Evolutionary conservation across 2,329 filamentous ascomycete species (phyloP), one percentile per base, ranked within the genome.

Genomic region (Plectosphaerella sp.): DNA sequence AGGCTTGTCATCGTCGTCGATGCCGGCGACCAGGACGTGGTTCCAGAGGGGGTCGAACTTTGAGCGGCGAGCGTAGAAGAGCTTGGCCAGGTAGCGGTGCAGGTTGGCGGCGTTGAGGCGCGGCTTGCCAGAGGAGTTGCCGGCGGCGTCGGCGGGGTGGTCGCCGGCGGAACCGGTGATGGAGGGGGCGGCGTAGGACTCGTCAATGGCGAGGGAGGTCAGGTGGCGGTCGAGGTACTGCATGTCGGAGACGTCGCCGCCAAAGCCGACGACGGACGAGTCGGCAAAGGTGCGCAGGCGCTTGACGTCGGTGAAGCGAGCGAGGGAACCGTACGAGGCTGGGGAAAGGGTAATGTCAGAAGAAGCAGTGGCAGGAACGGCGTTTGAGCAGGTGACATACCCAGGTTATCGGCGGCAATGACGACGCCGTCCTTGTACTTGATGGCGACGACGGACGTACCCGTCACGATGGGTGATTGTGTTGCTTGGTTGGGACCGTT

Each of bases 11-110:
- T 86, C 78, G 60, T 86, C 86, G 71, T 95, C 90, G 61, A 97
- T 79, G 24, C 94, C 94, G 49, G 88, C 93, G 49, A 99, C 89
- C 45, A 99, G 83, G 55, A 99, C 76, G 67, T 92, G 87, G 76
- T 97, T 99, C 94, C 94, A 99, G 56, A 99, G 82, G 11, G 94
- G 94, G 76, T 99, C 90, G 80, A 99, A 95, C 68, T 96, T 89
- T 66, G 87, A 91, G 64, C 94, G 91, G 61, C 94, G 90, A 74
- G 88, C 87, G 82, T 99, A 99, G 72, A 99, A 85, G 60, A 97
- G 88, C 78, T 97, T 97, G 64, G 89, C 82, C 53, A 99, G 85
- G 75, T 97, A 99, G 70, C 89, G 95, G 81, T 97, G 93, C 59
- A 99, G 84, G 75, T 97, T 97, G 71, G 89, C 88, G 52, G 94